Base-by-base conservation (phyloP, 1,284 basidiomycete genomes). In the Vanrija sp. region DNA sequence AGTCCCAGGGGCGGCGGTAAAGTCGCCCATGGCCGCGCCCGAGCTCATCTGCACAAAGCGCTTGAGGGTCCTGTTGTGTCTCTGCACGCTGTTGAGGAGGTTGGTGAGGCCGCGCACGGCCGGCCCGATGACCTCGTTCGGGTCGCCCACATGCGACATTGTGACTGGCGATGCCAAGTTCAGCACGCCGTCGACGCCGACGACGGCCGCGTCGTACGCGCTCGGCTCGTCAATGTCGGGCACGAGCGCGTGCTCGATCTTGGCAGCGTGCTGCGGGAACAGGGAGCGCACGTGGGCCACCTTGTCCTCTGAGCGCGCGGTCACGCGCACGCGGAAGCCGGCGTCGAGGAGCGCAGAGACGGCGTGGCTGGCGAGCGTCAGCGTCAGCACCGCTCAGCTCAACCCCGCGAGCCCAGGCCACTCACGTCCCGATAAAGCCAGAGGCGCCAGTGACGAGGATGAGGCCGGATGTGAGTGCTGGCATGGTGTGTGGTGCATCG, bases 181-280 rank as follows among this genome's bases (percentile, higher is more conserved):
- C 10, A 69, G 63, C 12, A 87, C 81, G 3, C 77, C 84, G 60
- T 85, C 82, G 5, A 87, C 80, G 7, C 78, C 84, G 63, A 82
- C 82, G 35, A 86, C 83, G 1, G 83, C 84, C 41, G 84, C 81
- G 63, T 87, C 84, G 61, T 87, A 87, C 2, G 81, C 83, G 19
- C 82, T 83, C 18, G 81, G 78, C 81, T 22, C 39, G n/a, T 14
- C 24, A 22, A 41, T 49, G 24, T 49, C 39, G 10, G 12, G 6
- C 10, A 49, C 47, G 47, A 49, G 12, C 2, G 27, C 38, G 38
- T 41, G 22, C 19, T 41, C 18, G 14, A 49, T 22, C 22, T 18
- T 39, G n/a, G 5, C 38, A n/a, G n/a, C 75, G 6, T 18, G 7
- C 18, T 19, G 64, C 0, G 35, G 35, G 71, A 82, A 84, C 24